Base-by-base conservation (phyloP, 2,329 filamentous ascomycete genomes). In the Penicillium sp. region DNA sequence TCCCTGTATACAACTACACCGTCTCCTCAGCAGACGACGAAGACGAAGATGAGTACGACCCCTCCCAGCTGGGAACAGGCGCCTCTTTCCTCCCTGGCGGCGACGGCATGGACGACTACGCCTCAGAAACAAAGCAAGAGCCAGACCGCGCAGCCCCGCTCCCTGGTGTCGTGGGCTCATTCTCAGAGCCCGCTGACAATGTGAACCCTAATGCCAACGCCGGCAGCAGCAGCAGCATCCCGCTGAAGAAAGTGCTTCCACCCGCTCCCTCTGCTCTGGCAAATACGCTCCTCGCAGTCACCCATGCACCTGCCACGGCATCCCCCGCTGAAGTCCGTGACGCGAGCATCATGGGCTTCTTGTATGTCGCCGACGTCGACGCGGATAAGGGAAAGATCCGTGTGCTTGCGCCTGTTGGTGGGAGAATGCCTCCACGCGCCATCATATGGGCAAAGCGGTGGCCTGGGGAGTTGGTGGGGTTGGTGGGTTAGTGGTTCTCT, bases 311-410 rank as follows among this genome's bases (percentile, higher is more conserved):
- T 2, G 70, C 80, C 0, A 82, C 79, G 41, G 88, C 93, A 53
- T 72, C 79, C 1, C 78, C 85, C 6, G 82, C 87, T 42, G 78
- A 81, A 1, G 83, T 97, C 39, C 80, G 88, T 12, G 85, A 90
- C 59, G 83, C 89, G 7, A 85, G 84, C 49, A 83, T 97, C 28
- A 85, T 94, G 78, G 93, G 93, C 0, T 98, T 95, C 63, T 79
- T 96, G 28, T 96, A 95, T 63, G 86, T 97, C 15, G 85, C 88
- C 1, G 88, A 95, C 54, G 88, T 97, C 4, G 90, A 98, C 63
- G 86, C 88, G 63, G 84, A 85, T 59, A 86, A 86, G 67, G 82
- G 82, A 57, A 86, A 87, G 66, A 76, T 96, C 29, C 85, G 87
- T 63, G 75, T 97, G 19, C 72, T 98, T 51, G 84, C 87, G 17